Evolutionary conservation across 2,329 filamentous ascomycete genomes (phyloP).

Genomic region (Biscogniauxia mediterranea): DNA sequence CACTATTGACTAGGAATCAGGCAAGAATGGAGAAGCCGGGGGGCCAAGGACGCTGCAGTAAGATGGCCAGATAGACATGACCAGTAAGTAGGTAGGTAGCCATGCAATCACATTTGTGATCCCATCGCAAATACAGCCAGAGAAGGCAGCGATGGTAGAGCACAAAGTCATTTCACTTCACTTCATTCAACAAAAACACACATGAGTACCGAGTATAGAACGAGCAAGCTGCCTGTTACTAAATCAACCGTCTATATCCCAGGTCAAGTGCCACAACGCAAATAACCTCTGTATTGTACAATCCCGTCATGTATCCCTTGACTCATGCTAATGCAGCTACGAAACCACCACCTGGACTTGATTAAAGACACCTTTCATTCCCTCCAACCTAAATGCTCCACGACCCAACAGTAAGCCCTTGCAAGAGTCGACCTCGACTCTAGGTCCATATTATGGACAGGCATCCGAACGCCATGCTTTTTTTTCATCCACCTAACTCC

Average conservation of each 20-base stretch:
- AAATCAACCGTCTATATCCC: constrained; percentile 8
- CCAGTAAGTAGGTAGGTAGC: not conserved
- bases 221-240: not conserved
- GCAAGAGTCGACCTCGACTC: constrained; percentile 6
- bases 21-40: not conserved
- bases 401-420: not conserved
- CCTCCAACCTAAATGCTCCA: not conserved
- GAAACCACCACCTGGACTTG: constrained; percentile 11
- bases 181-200: too few species aligned
- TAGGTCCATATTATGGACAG: constrained; percentile 10
- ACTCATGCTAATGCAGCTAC: constrained; percentile 12
- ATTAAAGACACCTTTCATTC: constrained; percentile 5
- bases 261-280: constrained; percentile 9
- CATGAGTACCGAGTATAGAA: not conserved
- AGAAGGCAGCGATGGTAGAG: not conserved
- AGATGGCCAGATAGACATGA: not conserved
- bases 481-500: constrained; percentile 24
- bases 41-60: not conserved
- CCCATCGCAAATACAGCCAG: not conserved
- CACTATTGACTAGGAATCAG: not conserved
- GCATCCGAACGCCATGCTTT: constrained; percentile 33
- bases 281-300: constrained; percentile 23
- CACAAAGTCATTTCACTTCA: too few species aligned
- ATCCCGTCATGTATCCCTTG: constrained; percentile 9
- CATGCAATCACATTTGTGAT: not conserved